Percentiles rank a stretch among this genome's conserved stretches.
These are phyloP conservation scores for Leccinum holopus DNA, from an alignment of 1,284 basidiomycete species.

Conservation along the genomic window DNA sequence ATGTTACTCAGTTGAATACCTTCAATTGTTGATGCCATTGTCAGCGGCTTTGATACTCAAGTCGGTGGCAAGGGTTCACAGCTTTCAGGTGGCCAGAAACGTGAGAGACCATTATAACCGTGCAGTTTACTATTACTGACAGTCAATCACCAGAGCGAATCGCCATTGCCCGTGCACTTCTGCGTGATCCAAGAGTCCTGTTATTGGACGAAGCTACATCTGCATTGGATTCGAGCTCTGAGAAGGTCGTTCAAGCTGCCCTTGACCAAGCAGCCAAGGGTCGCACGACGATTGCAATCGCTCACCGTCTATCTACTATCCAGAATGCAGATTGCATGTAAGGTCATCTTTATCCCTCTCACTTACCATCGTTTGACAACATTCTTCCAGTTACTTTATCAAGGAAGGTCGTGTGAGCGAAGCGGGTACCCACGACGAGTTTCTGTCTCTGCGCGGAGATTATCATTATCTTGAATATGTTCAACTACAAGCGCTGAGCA, in stretches of 20 bases:
- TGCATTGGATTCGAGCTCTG: conserved; percentile 92
- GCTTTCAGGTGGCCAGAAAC: conserved; percentile 92
- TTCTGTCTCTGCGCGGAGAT: conserved; percentile 70
- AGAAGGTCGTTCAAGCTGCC: conserved; percentile 93
- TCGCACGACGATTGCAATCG: conserved; percentile 92
- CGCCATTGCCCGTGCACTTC: conserved; percentile 94
- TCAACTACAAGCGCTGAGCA: conserved; percentile 76
- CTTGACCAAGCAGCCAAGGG: conserved; percentile 90
- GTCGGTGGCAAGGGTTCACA: conserved; percentile 94
- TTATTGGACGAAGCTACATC: conserved; percentile 92
- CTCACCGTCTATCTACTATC: conserved; percentile 91
- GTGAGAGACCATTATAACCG: conserved; percentile 41
- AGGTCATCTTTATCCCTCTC: conserved; percentile 28
- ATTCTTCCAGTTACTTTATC: conserved; percentile 73
- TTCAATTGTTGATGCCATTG: conserved; percentile 13
- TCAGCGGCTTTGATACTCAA: conserved; percentile 71
- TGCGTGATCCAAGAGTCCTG: conserved; percentile 92
- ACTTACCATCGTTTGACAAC: conserved; percentile 16
- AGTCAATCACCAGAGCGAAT: conserved; percentile 71
- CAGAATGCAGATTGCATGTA: conserved; percentile 93
- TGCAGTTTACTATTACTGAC: background rate
- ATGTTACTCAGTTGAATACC: background rate
- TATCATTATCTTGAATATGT: conserved; percentile 78
- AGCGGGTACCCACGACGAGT: conserved; percentile 84
- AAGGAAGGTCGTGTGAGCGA: conserved; percentile 89